Evolutionary conservation across 495 filamentous ascomycete species (phyloP), one percentile per base, ranked within the genome.

Genomic region (Pyrenula aspistea): DNA sequence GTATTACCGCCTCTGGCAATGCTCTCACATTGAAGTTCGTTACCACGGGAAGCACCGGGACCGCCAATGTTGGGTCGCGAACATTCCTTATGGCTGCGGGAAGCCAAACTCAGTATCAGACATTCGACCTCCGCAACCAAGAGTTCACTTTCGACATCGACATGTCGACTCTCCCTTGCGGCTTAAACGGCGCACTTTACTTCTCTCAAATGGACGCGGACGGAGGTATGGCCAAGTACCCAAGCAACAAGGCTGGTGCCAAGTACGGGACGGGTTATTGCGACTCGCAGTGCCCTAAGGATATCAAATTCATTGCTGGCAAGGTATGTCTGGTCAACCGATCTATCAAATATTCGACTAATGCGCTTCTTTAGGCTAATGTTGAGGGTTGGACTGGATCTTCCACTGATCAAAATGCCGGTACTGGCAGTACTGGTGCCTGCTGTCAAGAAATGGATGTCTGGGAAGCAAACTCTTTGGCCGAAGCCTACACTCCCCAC

Each of bases 181-280:
- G 84, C 2, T 74, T 84, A 71, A 88, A 87, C 67, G 83, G 80
- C 52, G 83, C 84, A 1, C 71, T 88, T 12, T 87, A 86, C 65
- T 71, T 87, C 31, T 77, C 78, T 23, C 79, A 84, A 65, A 87
- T 88, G 83, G 62, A 72, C 24, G 59, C 61, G 1, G 71, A 77
- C 24, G 83, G 83, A 53, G 80, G 82, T 23, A 67, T 76, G 59
- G 74, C 68, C 61, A 63, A 68, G 15, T 75, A 73, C 61, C 61
- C 72, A 0, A 64, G 78, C 25, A 87, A 85, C 68, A 71, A 77
- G 24, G 82, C 79, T 2, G 83, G 84, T 24, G 81, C 83, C 12
- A 65, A 72, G 12, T 87, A 85, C 67, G 84, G 83, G 12, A 82
- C 82, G 24, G 84, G 83, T 0, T 87, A 88, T 70, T 88, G 85